A percentile compares a stretch with the other conserved stretches of the same genome.
Conservation (phyloP, 1,284 basidiomycete genomes). For the Rhodofomes roseus region DNA sequence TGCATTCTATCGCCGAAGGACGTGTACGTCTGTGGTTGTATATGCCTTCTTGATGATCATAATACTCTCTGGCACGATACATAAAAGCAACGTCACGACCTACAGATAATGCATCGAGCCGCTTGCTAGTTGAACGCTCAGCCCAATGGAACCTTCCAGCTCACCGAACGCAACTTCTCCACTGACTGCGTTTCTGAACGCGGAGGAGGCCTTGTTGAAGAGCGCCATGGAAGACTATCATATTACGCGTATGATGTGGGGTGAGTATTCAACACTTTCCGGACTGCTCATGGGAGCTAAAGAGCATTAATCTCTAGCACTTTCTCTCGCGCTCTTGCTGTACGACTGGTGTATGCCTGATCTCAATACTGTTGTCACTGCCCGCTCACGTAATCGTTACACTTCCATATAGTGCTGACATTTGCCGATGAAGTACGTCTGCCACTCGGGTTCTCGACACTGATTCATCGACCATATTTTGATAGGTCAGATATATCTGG, state of each 20-base stretch:
- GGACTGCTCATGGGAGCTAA: background rate
- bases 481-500: background rate
- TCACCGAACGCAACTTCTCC: background rate
- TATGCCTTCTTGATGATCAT: too few species aligned
- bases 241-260: background rate
- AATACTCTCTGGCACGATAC: too few species aligned
- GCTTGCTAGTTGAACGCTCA: too few species aligned
- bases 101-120: too few species aligned
- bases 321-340: background rate
- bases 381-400: too few species aligned
- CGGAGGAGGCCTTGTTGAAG: background rate
- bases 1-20: too few species aligned
- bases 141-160: background rate
- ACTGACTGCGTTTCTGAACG: background rate
- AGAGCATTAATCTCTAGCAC: background rate
- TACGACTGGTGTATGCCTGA: background rate
- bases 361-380: too few species aligned
- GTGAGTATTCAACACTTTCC: background rate
- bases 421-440: background rate
- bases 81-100: too few species aligned
- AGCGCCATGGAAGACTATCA: background rate
- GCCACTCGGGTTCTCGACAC: background rate
- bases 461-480: background rate
- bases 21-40: too few species aligned
- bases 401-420: background rate